Evolutionary conservation across 768 basidiomycete genomes (phyloP), one percentile per base, ranked within the genome.

Genomic region (Termitomyces sp.): DNA sequence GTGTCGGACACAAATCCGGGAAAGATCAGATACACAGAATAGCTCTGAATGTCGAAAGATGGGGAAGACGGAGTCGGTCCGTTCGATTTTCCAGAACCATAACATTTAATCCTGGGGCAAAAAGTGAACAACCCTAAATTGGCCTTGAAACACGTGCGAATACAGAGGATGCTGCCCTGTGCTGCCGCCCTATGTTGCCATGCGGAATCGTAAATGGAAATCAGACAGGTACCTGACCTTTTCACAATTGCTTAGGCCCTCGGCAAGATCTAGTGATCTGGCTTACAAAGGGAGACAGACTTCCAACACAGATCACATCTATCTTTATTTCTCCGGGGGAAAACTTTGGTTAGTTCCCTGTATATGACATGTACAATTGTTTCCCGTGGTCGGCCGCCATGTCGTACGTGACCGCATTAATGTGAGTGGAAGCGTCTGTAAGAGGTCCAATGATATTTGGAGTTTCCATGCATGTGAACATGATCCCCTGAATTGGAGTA

Each of bases 181-280:
- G 60, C n/a, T 41, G 39, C 39, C n/a, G 39, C 39, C 37, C n/a
- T 29, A 72, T 72, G 71, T 74, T 70, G 68, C 63, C 68, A 71
- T 65, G 67, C 60, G 61, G 48, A 46, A 61, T 74, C 71, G 65
- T 61, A 78, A 74, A 71, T 67, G 74, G 73, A 67, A 73, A 61
- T 57, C 50, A 55, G 54, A 60, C 55, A 32, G 62, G 64, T 48
- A 57, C 47, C 47, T 48, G 36, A 42, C 54, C 39, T 41, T 65
- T n/a, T 65, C 60, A 48, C 62, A 61, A 32, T 57, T 42, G 54
- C 43, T 56, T 57, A 20, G 47, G 56, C 61, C 63, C 61, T 77
- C 78, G 78, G 76, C 74, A 75, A 74, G 76, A 79, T 76, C 67
- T 64, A 65, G 63, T 72, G 68, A 77, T 68, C 68, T 65, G 62